Evolutionary conservation across 2,329 filamentous ascomycete species (phyloP), one percentile per base, ranked within the genome.

Genomic region (Phialophora tarda): DNA sequence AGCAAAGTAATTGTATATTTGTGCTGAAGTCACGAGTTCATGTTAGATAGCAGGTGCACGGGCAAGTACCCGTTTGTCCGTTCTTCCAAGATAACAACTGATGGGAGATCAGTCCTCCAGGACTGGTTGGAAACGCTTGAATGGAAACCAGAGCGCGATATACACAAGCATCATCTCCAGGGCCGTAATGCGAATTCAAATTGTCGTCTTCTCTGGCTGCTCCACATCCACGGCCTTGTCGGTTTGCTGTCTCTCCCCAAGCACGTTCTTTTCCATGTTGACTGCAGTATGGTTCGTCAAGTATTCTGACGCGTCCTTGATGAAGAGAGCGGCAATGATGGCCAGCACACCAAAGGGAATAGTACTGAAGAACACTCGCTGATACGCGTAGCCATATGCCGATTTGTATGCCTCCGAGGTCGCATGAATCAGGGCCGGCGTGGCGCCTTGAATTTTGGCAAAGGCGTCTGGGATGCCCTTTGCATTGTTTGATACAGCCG

Each of bases 311-410:
- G 64, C 53, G 23, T 66, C 59, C 17, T 48, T 63, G 38, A 66
- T 57, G 38, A 63, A 66, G 12, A 55, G 24, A 12, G 66, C 63
- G 12, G 32, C 21, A 24, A 66, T 50, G 5, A 69, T 63, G 10
- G 71, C 71, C n/a, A 68, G 11, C 14, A 66, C 65, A 34, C 65
- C 71, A 50, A 72, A 72, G 2, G 69, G 67, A 54, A 72, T 62
- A 21, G 60, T 57, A 47, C 67, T 30, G 51, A 71, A 58, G 66
- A 68, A 84, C 1, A 85, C 82, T 2, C 78, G 77, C 62, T 75
- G 74, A 72, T 83, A 82, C 3, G 79, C 78, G 17, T 77, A 64
- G 7, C 75, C 72, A 71, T 83, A 82, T 24, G 80, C 80, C 14
- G 73, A 73, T 68, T 79, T 77, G 59, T 78, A 66, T 28, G 79